A percentile compares a stretch with the other conserved stretches of the same genome.
phyloP scores from a whole-genome alignment of 2,329 filamentous ascomycete genomes.

The Calonectria hawksworthii region DNA sequence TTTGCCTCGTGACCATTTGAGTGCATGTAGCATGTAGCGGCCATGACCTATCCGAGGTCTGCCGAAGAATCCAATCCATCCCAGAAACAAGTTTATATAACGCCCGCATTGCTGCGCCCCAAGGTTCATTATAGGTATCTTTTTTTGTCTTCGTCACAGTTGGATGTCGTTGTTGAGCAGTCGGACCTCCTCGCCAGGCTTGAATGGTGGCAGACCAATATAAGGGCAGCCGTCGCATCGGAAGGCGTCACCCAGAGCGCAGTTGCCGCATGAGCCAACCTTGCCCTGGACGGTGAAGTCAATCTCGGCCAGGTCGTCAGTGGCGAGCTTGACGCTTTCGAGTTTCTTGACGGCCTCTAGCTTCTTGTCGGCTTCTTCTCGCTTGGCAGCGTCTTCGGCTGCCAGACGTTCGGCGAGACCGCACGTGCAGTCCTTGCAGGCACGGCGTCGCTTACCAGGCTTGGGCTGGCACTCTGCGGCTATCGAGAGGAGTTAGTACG shows the following conservation, averaged over 20 bases:
- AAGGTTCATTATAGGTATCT: constrained; percentile 31
- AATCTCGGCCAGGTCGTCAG: constrained; percentile 85
- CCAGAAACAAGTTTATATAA: constrained; percentile 39
- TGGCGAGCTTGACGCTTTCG: constrained; percentile 77
- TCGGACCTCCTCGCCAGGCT: constrained; percentile 94
- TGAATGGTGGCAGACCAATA: constrained; percentile 94
- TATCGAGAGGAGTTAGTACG: constrained; percentile 42
- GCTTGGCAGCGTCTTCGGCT: constrained; percentile 83
- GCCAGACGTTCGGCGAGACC: constrained; percentile 89
- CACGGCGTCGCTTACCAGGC: constrained; percentile 87
- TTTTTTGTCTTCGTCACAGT: constrained; percentile 64
- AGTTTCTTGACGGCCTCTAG: constrained; percentile 82
- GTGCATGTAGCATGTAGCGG: constrained; percentile 24
- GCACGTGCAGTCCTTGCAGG: constrained; percentile 98
- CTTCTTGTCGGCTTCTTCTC: constrained; percentile 75
- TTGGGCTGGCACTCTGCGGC: constrained; percentile 91
- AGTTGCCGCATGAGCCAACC: constrained; percentile 94
- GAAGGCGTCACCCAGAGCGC: constrained; percentile 92
- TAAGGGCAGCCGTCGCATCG: constrained; percentile 82
- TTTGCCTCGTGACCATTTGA: constrained; percentile 35
- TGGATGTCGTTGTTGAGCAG: constrained; percentile 90
- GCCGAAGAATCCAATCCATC: constrained; percentile 35
- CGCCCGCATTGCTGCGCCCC: constrained; percentile 42
- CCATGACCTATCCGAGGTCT: constrained; percentile 37
- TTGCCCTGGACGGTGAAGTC: constrained; percentile 99